These are phyloP conservation scores for Cornus kousa DNA, from an alignment of 148 eudicot species.

Conservation along the genomic window DNA sequence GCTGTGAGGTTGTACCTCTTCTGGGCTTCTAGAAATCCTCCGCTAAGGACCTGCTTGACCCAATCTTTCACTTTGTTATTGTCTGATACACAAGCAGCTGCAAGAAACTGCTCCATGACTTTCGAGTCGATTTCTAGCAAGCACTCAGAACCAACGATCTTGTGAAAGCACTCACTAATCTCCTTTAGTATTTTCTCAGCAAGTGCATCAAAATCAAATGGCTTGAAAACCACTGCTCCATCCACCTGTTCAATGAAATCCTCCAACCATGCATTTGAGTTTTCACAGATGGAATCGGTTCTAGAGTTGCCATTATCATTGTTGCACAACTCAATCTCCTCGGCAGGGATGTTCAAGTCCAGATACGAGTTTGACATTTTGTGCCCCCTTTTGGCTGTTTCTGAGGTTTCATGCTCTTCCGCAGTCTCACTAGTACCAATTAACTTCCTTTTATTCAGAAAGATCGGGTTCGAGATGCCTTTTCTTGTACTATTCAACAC, in stretches of 20 bases:
- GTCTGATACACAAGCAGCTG: slow-evolving; percentile 46
- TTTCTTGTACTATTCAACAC: slow-evolving; percentile 9
- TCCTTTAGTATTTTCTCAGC: slow-evolving; percentile 32
- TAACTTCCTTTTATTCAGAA: slow-evolving; percentile 61
- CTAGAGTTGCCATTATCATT: slow-evolving; percentile 10
- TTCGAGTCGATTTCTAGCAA: slow-evolving; percentile 53
- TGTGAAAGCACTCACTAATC: slow-evolving; percentile 34
- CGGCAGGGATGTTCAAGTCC: slow-evolving; percentile 80
- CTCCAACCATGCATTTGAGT: slow-evolving; percentile 50
- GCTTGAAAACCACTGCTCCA: slow-evolving; percentile 50
- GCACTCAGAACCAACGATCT: slow-evolving; percentile 31
- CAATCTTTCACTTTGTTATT: slow-evolving; percentile 38
- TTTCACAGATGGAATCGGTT: slow-evolving; percentile 15
- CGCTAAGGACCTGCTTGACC: slow-evolving; percentile 59
- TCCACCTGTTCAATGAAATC: slow-evolving; percentile 39
- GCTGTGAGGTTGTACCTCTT: slow-evolving; percentile 31
- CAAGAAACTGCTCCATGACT: slow-evolving; percentile 64
- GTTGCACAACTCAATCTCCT: slow-evolving; percentile 31
- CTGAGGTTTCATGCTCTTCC: slow-evolving; percentile 17
- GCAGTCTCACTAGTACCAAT: slow-evolving; percentile 19
- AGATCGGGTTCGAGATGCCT: slow-evolving; percentile 17
- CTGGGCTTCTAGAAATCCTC: slow-evolving; percentile 56
- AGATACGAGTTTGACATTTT: slow-evolving; percentile 33
- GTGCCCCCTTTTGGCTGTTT: slow-evolving; percentile 41
- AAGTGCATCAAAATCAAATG: slow-evolving; percentile 58